phyloP scores from a whole-genome alignment of 2,329 filamentous ascomycete genomes.

The Diaporthe longicolla region DNA sequence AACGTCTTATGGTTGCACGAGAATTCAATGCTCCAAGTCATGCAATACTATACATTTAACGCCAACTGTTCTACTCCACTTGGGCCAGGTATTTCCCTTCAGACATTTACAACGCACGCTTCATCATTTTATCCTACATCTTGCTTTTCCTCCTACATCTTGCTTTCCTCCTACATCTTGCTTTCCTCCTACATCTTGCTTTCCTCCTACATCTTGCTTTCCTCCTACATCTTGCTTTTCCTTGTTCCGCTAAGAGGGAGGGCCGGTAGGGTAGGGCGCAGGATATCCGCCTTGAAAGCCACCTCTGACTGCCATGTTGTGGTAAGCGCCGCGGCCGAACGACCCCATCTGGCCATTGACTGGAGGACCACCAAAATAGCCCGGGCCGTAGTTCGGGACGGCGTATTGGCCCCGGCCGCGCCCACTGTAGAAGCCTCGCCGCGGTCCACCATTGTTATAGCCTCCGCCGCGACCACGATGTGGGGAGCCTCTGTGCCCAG shows the following conservation, averaged over 20 bases:
- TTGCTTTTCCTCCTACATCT: no score
- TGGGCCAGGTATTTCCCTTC: not conserved
- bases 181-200: no score
- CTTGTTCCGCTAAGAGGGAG: not conserved
- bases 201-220: no score
- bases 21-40: slow-evolving; percentile 12
- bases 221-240: no score
- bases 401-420: slow-evolving; percentile 35
- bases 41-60: not conserved
- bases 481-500: slow-evolving; percentile 2
- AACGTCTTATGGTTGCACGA: not conserved
- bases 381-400: slow-evolving; percentile 1
- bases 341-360: slow-evolving; percentile 22
- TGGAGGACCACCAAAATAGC: slow-evolving; percentile 23
- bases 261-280: slow-evolving; percentile 27
- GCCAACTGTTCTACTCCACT: not conserved
- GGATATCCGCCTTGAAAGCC: slow-evolving; percentile 20
- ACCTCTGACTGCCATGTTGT: slow-evolving; percentile 13
- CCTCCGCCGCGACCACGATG: slow-evolving; percentile 33
- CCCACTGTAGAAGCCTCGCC: slow-evolving; percentile 29
- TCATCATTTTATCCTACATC: not conserved
- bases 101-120: not conserved
- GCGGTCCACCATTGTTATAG: slow-evolving; percentile 15
- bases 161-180: no score
- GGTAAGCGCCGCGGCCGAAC: slow-evolving; percentile 17